A percentile compares a stretch with the other conserved stretches of the same genome.
Evolutionary conservation across 2,329 filamentous ascomycete genomes (phyloP).

Genomic region (Zalaria obscura): DNA sequence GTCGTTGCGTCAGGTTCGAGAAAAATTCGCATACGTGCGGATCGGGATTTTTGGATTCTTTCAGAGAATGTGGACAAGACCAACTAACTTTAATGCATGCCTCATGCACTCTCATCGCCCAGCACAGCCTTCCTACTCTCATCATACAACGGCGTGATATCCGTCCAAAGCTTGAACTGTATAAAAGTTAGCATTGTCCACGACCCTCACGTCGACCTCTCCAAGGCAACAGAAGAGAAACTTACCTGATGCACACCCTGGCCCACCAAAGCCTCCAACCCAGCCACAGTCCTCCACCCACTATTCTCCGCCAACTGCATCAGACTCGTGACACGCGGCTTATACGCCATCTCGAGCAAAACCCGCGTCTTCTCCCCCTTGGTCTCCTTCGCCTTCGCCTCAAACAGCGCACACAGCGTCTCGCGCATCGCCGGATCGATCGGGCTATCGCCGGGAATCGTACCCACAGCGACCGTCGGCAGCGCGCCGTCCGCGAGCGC

Average conservation of each 20-base stretch:
- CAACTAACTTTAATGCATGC: no score
- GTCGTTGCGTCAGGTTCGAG: no score
- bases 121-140: conserved; percentile 44
- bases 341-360: conserved; percentile 92
- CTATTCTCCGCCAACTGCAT: conserved; percentile 70
- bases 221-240: conserved; percentile 9
- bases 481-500: conserved; percentile 32
- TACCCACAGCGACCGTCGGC: conserved; percentile 67
- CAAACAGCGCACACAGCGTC: conserved; percentile 44
- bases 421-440: conserved; percentile 60
- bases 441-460: conserved; percentile 76
- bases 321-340: conserved; percentile 66
- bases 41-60: no score
- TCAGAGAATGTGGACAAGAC: no score
- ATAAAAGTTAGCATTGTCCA: conserved; percentile 37
- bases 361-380: conserved; percentile 36
- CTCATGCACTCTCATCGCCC: conserved; percentile 9
- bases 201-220: neutral
- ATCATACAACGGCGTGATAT: conserved; percentile 57
- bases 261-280: conserved; percentile 75
- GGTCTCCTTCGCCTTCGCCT: conserved; percentile 17
- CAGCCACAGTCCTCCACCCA: conserved; percentile 73
- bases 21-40: no score
- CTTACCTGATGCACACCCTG: conserved; percentile 69
- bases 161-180: conserved; percentile 59